phyloP scores from a whole-genome alignment of 139 green algal species.

The Pseudopediastrum boryanum region DNA sequence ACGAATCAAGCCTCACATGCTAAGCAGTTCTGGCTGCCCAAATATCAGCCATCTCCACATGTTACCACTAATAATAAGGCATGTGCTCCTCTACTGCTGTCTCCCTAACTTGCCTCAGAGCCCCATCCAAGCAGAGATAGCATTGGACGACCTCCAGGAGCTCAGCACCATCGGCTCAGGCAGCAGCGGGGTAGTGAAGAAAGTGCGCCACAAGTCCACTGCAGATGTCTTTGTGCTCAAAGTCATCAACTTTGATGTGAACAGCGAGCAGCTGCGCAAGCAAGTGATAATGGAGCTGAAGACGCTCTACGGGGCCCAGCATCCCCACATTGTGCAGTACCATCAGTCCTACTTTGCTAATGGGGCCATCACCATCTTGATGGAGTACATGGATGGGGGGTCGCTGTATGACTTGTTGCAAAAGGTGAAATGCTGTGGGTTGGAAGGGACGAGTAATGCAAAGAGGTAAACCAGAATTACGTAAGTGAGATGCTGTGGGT shows the following conservation, averaged over 20 bases:
- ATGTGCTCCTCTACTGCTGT: too few species aligned
- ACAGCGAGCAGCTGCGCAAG: constrained; percentile 56
- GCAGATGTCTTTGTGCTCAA: constrained; percentile 61
- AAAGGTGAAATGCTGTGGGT: not conserved
- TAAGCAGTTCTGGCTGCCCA: too few species aligned
- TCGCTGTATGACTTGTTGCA: constrained; percentile 78
- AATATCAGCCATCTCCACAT: too few species aligned
- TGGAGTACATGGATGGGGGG: constrained; percentile 95
- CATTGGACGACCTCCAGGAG: constrained; percentile 59
- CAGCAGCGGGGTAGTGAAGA: constrained; percentile 71
- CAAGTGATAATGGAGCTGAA: constrained; percentile 66
- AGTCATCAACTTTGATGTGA: constrained; percentile 72
- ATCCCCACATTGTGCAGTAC: constrained; percentile 59
- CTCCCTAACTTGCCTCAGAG: too few species aligned
- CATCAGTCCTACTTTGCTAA: constrained; percentile 60
- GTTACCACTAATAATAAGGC: too few species aligned
- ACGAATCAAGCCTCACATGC: too few species aligned
- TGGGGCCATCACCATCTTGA: constrained; percentile 78
- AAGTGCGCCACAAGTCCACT: constrained; percentile 50
- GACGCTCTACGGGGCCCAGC: constrained; percentile 56
- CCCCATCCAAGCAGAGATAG: constrained; percentile 21
- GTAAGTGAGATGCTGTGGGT: too few species aligned
- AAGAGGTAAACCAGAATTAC: too few species aligned
- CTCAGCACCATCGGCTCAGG: constrained; percentile 59
- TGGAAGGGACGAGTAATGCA: too few species aligned